Evolutionary conservation across 1,284 basidiomycete species (phyloP), one percentile per base, ranked within the genome.

Genomic region (Melampsora americana): DNA sequence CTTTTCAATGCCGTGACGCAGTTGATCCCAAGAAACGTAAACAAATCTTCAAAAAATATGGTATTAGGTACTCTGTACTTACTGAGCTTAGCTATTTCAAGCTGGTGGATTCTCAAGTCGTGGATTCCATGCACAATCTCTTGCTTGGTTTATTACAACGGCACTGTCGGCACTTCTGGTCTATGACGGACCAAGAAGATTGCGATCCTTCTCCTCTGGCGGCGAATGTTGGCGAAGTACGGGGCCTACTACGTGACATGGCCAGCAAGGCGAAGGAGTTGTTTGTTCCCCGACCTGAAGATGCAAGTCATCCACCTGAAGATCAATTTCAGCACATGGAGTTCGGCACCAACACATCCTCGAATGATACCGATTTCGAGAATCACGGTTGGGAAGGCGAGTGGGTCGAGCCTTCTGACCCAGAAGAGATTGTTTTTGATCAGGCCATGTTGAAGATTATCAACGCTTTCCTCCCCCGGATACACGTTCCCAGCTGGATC

Each of bases 61-160:
- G 39, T 26, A 0, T 26, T 1, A 7, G 39, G 9, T 66, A 26
- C 64, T 66, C 30, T 14, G 28, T 53, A 23, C 48, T 53, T n/a
- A n/a, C 0, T 53, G 39, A 44, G 39, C 53, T 56, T 56, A 56
- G 28, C 1, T 56, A 56, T 14, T 56, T 6, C 0, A 56, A 28
- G 53, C 20, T 56, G 53, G 14, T 56, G 5, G 53, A 56, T 14
- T 23, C 0, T 56, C 53, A 56, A 28, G 53, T 56, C 0, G 53
- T 56, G 28, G 53, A 76, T 64, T 42, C 73, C 18, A 76, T 76
- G 59, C 66, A 76, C 28, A 76, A 68, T 26, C 60, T 76, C 1
- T 39, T 75, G 9, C 26, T 75, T 14, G 56, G 66, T n/a, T 20
- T 66, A 5, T n/a, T 66, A 35, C 35, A 74, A 23, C 59, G 71